These are phyloP conservation scores for Ogataea nonfermentans DNA, from an alignment of 805 yeast species.

Conservation along the genomic window DNA sequence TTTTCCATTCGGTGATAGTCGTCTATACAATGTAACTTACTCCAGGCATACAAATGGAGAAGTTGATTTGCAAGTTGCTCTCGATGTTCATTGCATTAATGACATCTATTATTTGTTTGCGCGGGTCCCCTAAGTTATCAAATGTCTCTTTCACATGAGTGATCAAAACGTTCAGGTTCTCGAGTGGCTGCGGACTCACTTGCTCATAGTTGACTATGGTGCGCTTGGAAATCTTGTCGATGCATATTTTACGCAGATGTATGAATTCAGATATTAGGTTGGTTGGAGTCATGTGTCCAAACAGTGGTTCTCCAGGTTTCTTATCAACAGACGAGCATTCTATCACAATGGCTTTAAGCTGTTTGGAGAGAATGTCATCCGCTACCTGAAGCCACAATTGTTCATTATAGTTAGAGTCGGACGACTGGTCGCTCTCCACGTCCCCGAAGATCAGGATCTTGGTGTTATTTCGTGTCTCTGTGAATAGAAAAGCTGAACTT, in stretches of 20 bases:
- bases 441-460: slow-evolving; percentile 76
- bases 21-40: slow-evolving; percentile 36
- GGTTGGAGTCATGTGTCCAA: slow-evolving; percentile 79
- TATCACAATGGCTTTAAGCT: slow-evolving; percentile 57
- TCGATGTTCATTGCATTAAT: slow-evolving; percentile 40
- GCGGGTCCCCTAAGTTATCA: slow-evolving; percentile 47
- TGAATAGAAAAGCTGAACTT: slow-evolving; percentile 62
- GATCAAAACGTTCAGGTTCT: slow-evolving; percentile 47
- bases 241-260: slow-evolving; percentile 26
- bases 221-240: slow-evolving; percentile 9
- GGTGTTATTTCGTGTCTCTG: slow-evolving; percentile 27
- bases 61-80: slow-evolving; percentile 41
- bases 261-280: slow-evolving; percentile 58
- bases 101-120: slow-evolving; percentile 49
- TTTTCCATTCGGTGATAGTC: too few relatives aligned
- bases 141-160: slow-evolving; percentile 51
- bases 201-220: slow-evolving; percentile 16
- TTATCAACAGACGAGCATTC: slow-evolving; percentile 70
- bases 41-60: slow-evolving; percentile 59
- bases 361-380: slow-evolving; percentile 38
- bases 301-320: slow-evolving; percentile 48
- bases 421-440: slow-evolving; percentile 63
- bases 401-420: slow-evolving; percentile 38
- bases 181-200: slow-evolving; percentile 35
- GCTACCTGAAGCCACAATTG: slow-evolving; percentile 60